Base-by-base conservation (phyloP, 345 rosid species). In the Trapa bicornis region DNA sequence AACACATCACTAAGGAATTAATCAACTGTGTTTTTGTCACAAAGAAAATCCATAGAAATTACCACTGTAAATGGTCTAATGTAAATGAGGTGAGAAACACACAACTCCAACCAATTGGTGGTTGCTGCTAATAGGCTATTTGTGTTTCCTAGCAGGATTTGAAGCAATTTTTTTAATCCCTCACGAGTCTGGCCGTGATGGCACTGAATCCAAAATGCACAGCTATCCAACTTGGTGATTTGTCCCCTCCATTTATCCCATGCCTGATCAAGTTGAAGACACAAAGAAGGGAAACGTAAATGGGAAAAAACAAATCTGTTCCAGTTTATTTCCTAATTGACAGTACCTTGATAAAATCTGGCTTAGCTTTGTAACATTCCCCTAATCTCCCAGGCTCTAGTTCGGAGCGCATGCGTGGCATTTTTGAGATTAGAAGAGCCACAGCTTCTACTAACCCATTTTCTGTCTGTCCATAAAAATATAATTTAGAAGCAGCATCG, bases 231-330 rank as follows among this genome's bases (percentile, higher is more conserved):
- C 78, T 91, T 93, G 58, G 82, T 83, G 73, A 93, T 83, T 74
- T 86, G 94, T 68, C 84, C 80, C 69, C 92, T 91, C 99, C 99
- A 93, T 76, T 76, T 91, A 79, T 93, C 99, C 92, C 97, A 90
- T 58, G 95, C 91, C 97, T 91, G 71, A 68, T 64, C 47, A 73
- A 71, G 47, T 35, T 57, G 14, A 29, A 73, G 48, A 64, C 33
- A 52, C 64, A 73, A 36, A 56, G 39, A 36, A 56, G 39, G 47
- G 36, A 38, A 36, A 73, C 15, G 17, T 61, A 58, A 22, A 64
- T 54, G 61, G 69, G 62, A 68, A 39, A 64, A 57, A 36, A 68
- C 13, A 36, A 15, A n/a, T 38, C 42, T 8, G 47, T 64, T 76
- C n/a, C 67, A 77, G 65, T 66, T 42, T 70, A 41, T 32, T 57